Evolutionary conservation across 805 yeast species (phyloP).

Genomic region (Sugiyamaella lignohabitans): DNA sequence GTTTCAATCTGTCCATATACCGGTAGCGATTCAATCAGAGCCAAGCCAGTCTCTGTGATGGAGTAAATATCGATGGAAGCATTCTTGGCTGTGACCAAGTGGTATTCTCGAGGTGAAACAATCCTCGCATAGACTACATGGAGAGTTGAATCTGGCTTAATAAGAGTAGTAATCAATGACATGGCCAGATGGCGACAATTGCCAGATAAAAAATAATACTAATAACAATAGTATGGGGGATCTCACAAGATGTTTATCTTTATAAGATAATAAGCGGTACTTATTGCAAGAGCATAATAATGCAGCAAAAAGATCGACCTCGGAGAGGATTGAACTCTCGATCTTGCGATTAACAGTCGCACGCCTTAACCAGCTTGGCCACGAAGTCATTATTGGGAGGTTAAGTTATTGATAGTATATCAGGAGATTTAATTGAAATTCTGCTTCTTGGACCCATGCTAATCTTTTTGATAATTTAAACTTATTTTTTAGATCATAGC

Average conservation of each 20-base stretch:
- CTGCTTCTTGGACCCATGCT: too few species aligned
- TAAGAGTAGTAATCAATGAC: background rate
- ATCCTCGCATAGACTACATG: slow-evolving; percentile 5
- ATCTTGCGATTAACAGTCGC: slow-evolving; percentile 25
- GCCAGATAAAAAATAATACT: too few species aligned
- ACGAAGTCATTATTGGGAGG: slow-evolving; percentile 13
- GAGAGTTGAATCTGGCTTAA: slow-evolving; percentile 1
- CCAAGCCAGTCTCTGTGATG: slow-evolving; percentile 7
- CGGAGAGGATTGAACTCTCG: slow-evolving; percentile 24
- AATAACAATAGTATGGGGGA: too few species aligned
- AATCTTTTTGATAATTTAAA: too few species aligned
- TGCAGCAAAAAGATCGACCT: slow-evolving; percentile 16
- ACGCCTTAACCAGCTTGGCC: slow-evolving; percentile 22
- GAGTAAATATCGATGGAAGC: slow-evolving; percentile 6
- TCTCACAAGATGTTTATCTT: too few species aligned
- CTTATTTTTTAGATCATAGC: too few species aligned
- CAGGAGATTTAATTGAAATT: too few species aligned
- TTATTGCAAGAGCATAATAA: too few species aligned
- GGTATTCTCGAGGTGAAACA: slow-evolving; percentile 6
- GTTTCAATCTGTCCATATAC: slow-evolving; percentile 7
- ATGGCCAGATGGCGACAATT: background rate
- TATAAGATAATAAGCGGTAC: too few species aligned
- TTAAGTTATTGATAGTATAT: too few species aligned
- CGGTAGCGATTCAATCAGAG: slow-evolving; percentile 8
- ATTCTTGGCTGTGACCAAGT: slow-evolving; percentile 10